Base-by-base conservation (phyloP, 148 eudicot genomes). In the Chenopodium formosanum region DNA sequence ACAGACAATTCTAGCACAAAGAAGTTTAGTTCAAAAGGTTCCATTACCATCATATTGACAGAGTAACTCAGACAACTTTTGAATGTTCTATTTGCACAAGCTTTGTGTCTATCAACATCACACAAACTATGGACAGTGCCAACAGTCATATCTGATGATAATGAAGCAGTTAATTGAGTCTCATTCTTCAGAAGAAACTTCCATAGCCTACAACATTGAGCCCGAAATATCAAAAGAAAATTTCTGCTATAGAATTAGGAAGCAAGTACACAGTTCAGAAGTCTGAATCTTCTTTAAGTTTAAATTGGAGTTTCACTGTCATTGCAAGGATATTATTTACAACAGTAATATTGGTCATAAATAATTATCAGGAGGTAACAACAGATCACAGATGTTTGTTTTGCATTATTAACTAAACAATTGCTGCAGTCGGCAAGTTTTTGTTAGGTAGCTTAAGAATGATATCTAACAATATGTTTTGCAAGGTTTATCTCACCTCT, bases 121-220 rank as follows among this genome's bases (percentile, higher is more conserved):
- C n/a, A 40, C 63, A 40, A 60, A 25, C 31, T 80, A 73, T 22
- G 52, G n/a, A 17, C 72, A 72, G 60, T 63, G 20, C 66, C 74
- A 1, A 29, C 78, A 27, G 83, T 80, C 66, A 12, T 31, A 31
- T 83, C 76, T 68, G 76, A 47, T 46, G 76, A 77, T 71, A 56
- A 60, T 16, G 22, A 60, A 16, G 71, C 67, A 83, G 65, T 62
- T 64, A 74, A 74, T 31, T 58, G 73, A 52, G 27, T 81, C 71
- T 80, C 82, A 81, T 60, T 72, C 78, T 81, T 80, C 71, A 83
- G 34, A 72, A 89, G 80, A 66, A 73, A 78, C 73, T 53, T 77
- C 91, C 91, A 89, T 62, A 89, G 82, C 91, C 91, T 89, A 71
- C 76, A 81, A 71, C 23, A 73, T 50, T 34, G 40, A 22, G 64